Percentiles rank a stretch among this genome's conserved stretches.
Conservation (phyloP, 345 rosid species). For the Turnera subulata region DNA sequence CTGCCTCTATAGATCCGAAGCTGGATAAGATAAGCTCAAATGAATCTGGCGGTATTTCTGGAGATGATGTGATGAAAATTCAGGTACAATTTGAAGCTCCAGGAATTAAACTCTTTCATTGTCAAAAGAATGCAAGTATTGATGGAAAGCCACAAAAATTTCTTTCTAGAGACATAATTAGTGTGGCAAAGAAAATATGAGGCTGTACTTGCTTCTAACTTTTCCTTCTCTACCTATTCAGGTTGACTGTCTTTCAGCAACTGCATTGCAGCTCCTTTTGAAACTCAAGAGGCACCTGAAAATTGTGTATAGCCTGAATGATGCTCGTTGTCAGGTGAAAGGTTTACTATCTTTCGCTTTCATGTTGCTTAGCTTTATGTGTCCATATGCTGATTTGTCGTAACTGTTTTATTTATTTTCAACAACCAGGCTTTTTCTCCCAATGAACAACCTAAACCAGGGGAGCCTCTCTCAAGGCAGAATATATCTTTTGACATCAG, state of each 20-base stretch:
- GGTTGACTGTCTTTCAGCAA: conserved; percentile 73
- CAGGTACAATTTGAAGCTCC: conserved; percentile 42
- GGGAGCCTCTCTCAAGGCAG: conserved; percentile 74
- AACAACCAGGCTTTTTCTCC: conserved; percentile 76
- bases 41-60: conserved; percentile 45
- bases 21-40: conserved; percentile 26
- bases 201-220: neutral
- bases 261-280: conserved; percentile 84
- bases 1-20: conserved; percentile 32
- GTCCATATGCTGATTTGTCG: neutral
- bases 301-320: conserved; percentile 75
- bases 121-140: neutral
- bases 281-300: conserved; percentile 90
- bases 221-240: conserved; percentile 29
- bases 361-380: neutral
- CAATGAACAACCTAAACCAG: conserved; percentile 69
- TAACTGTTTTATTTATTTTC: neutral
- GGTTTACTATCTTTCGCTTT: neutral
- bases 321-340: conserved; percentile 91
- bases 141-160: neutral
- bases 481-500: conserved; percentile 62
- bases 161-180: neutral
- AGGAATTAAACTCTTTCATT: neutral
- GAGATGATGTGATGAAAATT: conserved; percentile 66
- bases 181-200: no score